Evolutionary conservation across 768 basidiomycete species (phyloP).

Genomic region (Boletus rufocinnamomeus): DNA sequence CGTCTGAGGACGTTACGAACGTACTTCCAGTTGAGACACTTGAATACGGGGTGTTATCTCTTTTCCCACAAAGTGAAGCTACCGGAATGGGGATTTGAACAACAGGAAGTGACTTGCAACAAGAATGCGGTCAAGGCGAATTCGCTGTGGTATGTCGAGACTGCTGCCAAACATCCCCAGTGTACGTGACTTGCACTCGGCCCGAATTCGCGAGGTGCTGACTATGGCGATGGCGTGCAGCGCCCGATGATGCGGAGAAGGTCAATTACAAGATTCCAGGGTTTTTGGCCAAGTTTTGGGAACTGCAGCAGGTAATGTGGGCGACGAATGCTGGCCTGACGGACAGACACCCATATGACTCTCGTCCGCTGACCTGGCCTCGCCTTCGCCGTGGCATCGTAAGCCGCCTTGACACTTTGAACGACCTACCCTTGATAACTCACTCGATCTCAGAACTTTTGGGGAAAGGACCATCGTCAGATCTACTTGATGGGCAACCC

Average conservation of each 20-base stretch:
- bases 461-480: slow-evolving; percentile 96
- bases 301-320: slow-evolving; percentile 96
- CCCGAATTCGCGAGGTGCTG: background rate
- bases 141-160: slow-evolving; percentile 94
- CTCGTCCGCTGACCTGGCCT: slow-evolving; percentile 93
- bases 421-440: slow-evolving; percentile 1
- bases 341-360: slow-evolving; percentile 93
- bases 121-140: slow-evolving; percentile 91
- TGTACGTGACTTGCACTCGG: slow-evolving; percentile 47
- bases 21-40: slow-evolving; percentile 80
- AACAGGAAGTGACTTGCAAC: slow-evolving; percentile 99
- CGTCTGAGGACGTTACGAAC: slow-evolving; percentile 80
- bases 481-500: slow-evolving; percentile 97
- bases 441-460: slow-evolving; percentile 73
- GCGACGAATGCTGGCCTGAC: slow-evolving; percentile 94
- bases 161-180: slow-evolving; percentile 63
- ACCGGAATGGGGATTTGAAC: slow-evolving; percentile 97
- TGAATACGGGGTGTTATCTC: slow-evolving; percentile 89
- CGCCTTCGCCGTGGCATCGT: slow-evolving; percentile 89
- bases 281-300: slow-evolving; percentile 88
- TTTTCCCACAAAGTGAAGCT: slow-evolving; percentile 98
- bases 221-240: slow-evolving; percentile 41
- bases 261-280: slow-evolving; percentile 91
- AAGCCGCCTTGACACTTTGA: slow-evolving; percentile 36
- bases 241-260: slow-evolving; percentile 66